Base-by-base conservation (phyloP, 1,139 yeast genomes). In the Sugiyamaella paludigena region DNA sequence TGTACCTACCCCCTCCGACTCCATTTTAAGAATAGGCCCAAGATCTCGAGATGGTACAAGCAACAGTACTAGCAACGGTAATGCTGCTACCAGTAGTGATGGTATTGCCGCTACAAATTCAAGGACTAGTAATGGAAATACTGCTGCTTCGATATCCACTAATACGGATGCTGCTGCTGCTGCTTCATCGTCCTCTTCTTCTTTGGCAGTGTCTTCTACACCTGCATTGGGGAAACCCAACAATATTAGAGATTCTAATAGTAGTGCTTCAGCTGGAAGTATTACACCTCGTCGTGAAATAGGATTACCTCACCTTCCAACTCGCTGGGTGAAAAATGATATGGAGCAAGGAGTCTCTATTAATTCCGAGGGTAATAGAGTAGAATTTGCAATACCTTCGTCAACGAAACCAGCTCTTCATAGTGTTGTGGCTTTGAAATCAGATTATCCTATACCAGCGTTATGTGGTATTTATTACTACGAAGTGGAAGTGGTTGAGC, bases 381-480 rank as follows among this genome's bases (percentile, higher is more conserved):
- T 57, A 26, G 54, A 49, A 16, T 51, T 45, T 34, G 42, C 52
- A 15, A 41, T 34, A 27, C 11, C 39, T 2, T 7, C 49, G 10
- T 57, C 54, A 9, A 32, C 49, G 15, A 53, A 53, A 35, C 40
- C 54, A 2, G 43, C 48, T 7, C 43, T 43, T 3, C 58, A 52
- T 34, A 61, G 55, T 27, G 45, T 41, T n/a, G 24, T 28, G 13
- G 45, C 35, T 3, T 30, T 41, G 10, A 41, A 41, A 58, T 68
- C 82, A 0, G 70, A 79, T 53, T 60, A 67, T 43, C 59, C 70
- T 1, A 65, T 81, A 7, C 75, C 78, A 1, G 58, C 68, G 2
- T 63, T 68, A 13, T 69, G 76, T 40, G 83, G 84, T 0, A 65
- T 81, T 1, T 83, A 75, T 61, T 83, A 83, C 60, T 83, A 63